Percentiles rank a stretch among this genome's conserved stretches.
Evolutionary conservation across 345 rosid species (phyloP).

Genomic region (Microcos paniculata): DNA sequence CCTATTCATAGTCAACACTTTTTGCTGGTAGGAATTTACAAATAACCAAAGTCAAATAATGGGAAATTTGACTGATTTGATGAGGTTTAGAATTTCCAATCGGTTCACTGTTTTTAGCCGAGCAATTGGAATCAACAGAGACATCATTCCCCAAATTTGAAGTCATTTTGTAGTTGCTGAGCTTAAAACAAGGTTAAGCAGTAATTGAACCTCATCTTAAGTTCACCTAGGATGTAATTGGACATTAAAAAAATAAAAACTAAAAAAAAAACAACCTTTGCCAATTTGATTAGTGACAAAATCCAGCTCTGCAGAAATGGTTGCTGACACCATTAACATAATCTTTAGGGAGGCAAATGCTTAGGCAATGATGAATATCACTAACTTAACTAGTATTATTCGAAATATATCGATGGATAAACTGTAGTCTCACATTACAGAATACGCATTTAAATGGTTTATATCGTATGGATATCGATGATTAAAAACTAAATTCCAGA

Average conservation of each 20-base stretch:
- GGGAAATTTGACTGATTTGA: neutral
- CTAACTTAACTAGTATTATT: neutral
- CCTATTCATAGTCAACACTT: neutral
- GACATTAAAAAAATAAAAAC: too few species aligned
- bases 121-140: too few species aligned
- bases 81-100: neutral
- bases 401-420: neutral
- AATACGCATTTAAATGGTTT: neutral
- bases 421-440: neutral
- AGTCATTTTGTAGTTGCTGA: too few species aligned
- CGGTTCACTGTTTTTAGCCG: neutral
- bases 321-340: neutral
- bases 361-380: neutral
- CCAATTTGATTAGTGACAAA: neutral
- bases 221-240: neutral
- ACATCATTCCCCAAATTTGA: too few species aligned
- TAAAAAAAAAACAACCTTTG: neutral
- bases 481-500: neutral
- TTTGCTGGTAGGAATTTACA: neutral
- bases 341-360: neutral
- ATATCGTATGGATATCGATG: neutral
- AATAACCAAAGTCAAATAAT: neutral
- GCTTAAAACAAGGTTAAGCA: too few species aligned
- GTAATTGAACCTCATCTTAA: neutral
- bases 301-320: neutral